Evolutionary conservation across 129 eudicot genomes (phyloP).

Genomic region (Lonicera japonica): DNA sequence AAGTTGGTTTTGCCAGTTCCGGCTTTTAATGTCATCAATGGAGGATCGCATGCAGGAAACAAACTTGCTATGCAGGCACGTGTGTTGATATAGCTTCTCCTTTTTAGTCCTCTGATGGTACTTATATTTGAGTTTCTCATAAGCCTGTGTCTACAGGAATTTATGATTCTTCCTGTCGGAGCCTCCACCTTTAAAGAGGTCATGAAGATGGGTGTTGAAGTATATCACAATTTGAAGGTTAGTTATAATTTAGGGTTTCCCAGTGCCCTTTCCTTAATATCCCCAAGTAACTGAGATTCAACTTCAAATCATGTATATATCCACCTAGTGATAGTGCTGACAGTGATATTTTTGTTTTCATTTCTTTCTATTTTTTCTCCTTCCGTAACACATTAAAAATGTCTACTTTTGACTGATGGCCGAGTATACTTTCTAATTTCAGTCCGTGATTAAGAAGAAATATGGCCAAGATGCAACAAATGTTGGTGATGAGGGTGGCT

Average conservation of each 20-base stretch:
- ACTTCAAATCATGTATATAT: too few species aligned
- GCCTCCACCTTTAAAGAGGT: conserved; percentile 88
- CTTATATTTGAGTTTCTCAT: conserved; percentile 8
- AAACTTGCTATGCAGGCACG: conserved; percentile 97
- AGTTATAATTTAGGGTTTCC: not conserved
- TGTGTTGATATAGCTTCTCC: conserved; percentile 4
- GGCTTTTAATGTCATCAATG: conserved; percentile 96
- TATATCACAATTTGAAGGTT: conserved; percentile 88
- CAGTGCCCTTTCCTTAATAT: not conserved
- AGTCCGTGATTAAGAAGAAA: conserved; percentile 96
- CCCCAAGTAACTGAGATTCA: too few species aligned
- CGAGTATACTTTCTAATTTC: conserved; percentile 16
- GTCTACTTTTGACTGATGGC: too few species aligned
- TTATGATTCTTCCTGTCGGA: conserved; percentile 94
- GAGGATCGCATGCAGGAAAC: conserved; percentile 99
- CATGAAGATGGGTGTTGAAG: conserved; percentile 99
- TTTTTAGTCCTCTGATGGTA: not conserved
- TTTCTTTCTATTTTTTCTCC: too few species aligned
- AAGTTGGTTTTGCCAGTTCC: conserved; percentile 94
- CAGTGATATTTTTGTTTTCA: too few species aligned
- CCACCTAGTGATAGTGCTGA: too few species aligned
- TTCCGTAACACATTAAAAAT: too few species aligned
- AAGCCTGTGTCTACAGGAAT: conserved; percentile 49
- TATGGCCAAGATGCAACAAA: conserved; percentile 99
- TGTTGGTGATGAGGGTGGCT: conserved; percentile 99